phyloP scores from a whole-genome alignment of 208 protist species.

The Leishmania amazonensis region DNA sequence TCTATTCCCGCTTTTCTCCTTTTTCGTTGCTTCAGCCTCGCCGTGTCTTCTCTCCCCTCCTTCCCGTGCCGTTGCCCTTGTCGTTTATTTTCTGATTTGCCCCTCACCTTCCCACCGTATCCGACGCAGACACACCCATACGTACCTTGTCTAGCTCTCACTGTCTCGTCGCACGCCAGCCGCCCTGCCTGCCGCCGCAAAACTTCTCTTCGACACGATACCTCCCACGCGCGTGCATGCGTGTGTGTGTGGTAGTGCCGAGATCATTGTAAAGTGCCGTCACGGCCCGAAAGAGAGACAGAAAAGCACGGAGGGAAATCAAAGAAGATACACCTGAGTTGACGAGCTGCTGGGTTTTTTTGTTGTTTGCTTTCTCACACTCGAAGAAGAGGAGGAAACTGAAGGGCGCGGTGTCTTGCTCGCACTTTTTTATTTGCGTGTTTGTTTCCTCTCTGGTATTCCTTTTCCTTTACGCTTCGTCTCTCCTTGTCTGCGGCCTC shows the following conservation, averaged over 20 bases:
- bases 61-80: neutral
- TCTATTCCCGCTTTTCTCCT: constrained; percentile 11
- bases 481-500: neutral
- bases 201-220: neutral
- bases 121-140: neutral
- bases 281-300: neutral
- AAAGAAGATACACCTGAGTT: neutral
- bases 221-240: neutral
- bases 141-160: neutral
- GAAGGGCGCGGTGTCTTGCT: neutral
- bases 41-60: neutral
- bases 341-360: neutral
- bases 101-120: neutral
- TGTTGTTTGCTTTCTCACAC: neutral
- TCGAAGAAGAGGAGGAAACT: neutral
- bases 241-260: neutral
- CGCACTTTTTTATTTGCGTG: neutral
- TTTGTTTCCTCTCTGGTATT: neutral
- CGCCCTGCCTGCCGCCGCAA: neutral
- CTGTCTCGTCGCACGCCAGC: neutral
- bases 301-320: neutral
- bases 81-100: neutral
- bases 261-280: neutral
- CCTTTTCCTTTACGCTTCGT: neutral
- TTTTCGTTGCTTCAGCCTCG: neutral